Base-by-base conservation (phyloP, 768 basidiomycete species). In the Chalciporus pseudorubinellus region DNA sequence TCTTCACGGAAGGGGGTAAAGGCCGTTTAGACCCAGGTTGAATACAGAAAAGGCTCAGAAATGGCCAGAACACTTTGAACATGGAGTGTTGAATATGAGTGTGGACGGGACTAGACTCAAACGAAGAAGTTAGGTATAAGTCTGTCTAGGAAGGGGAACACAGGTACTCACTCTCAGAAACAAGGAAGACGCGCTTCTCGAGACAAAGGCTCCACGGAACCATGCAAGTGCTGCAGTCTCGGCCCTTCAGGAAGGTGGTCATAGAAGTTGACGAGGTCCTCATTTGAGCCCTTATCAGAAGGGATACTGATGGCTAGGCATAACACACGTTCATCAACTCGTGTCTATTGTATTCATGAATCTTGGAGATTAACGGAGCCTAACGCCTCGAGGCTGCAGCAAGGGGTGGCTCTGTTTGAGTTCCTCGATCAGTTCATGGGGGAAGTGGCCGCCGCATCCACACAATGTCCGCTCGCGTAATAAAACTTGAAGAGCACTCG, bases 301-400 rank as follows among this genome's bases (percentile, higher is more conserved):
- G 28, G 4, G 19, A 10, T 19, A 12, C n/a, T 44, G 43, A 44
- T 29, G 26, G n/a, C n/a, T 18, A 29, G 42, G 16, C 4, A 10
- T 18, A n/a, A 18, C n/a, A 20, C 44, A 44, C 29, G 28, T 44
- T 31, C 11, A 29, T 8, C 16, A 8, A n/a, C 42, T 29, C 43
- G 29, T 26, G 26, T 26, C 26, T 26, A 26, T 6, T 28, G 42
- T 43, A 43, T n/a, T 21, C n/a, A 16, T 19, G 29, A 48, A 39
- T n/a, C 5, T n/a, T 6, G 34, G 16, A n/a, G 10, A 16, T 36
- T 36, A 5, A 36, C 34, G 34, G 34, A 16, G n/a, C 7, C n/a
- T 36, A 36, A 36, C 4, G 6, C 16, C 14, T 60, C 50, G 52
- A 57, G 61, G 59, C 31, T 31, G 12, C 43, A 36, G 45, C 58